These are phyloP conservation scores for Russula sp. DNA, from an alignment of 768 basidiomycete genomes.

Conservation along the genomic window DNA sequence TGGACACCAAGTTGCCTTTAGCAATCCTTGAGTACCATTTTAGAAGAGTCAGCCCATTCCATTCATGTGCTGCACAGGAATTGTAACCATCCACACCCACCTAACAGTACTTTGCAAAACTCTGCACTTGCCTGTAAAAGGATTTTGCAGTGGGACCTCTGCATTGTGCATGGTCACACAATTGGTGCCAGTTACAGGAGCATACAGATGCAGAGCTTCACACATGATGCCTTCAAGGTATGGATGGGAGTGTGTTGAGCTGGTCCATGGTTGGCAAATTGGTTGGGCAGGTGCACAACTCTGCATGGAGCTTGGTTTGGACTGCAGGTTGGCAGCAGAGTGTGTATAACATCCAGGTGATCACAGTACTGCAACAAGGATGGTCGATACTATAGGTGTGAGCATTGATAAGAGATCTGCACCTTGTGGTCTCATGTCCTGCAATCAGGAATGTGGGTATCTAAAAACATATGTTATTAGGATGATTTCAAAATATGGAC, in stretches of 20 bases:
- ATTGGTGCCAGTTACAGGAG: constrained; percentile 23
- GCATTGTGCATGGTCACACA: constrained; percentile 26
- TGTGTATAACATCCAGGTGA: constrained; percentile 31
- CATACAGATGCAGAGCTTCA: constrained; percentile 26
- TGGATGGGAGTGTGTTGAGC: constrained; percentile 27
- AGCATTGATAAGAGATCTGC: too few relatives aligned
- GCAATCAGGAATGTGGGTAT: constrained; percentile 30
- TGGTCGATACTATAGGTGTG: not conserved
- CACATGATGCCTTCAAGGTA: constrained; percentile 30
- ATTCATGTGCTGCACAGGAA: too few relatives aligned
- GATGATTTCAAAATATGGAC: not conserved
- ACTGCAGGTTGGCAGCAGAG: constrained; percentile 27
- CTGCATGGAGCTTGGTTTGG: constrained; percentile 31
- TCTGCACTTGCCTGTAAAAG: constrained; percentile 20
- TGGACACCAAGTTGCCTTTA: constrained; percentile 19
- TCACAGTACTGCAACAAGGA: constrained; percentile 21
- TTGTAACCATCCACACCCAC: constrained; percentile 12
- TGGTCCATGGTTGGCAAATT: constrained; percentile 26
- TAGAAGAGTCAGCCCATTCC: not conserved
- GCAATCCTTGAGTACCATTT: constrained; percentile 1
- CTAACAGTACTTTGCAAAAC: constrained; percentile 6
- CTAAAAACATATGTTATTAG: constrained; percentile 16
- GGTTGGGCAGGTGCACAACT: constrained; percentile 25
- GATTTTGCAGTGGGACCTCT: constrained; percentile 27
- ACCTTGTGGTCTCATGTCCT: too few relatives aligned